Evolutionary conservation across 441 rosid genomes (phyloP), one percentile per base, ranked within the genome.

Genomic region (Aquilaria agallochum): DNA sequence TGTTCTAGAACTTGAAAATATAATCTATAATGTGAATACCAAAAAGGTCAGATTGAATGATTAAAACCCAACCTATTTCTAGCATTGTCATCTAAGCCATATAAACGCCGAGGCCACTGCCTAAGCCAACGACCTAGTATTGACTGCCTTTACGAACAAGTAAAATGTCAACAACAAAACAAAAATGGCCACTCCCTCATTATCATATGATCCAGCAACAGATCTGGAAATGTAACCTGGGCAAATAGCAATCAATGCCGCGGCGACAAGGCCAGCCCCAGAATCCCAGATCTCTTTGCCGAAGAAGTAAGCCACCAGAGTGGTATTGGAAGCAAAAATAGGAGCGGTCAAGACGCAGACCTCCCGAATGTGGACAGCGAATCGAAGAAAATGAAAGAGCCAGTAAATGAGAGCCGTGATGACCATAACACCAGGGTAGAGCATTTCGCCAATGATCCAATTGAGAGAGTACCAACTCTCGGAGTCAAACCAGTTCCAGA

Each of bases 391-490:
- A 3, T 82, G 67, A 2, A 94, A 66, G 3, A 75, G 53, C 88
- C 96, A 89, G 75, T 89, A 89, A 53, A 91, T 77, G 36, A 84
- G 2, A 0, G 94, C 99, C 9, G 96, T 97, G 31, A 97, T 94
- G 60, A 91, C 96, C 99, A 94, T 94, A 4, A 94, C 89, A 3
- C 99, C 96, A 0, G 99, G 99, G 59, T 94, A 94, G 31, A 91
- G 94, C 10, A 97, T 91, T 5, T 97, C 99, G 0, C 99, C 99
- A 31, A 94, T 80, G 67, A 94, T 94, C 9, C 97, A 81, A 3
- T 96, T 97, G 2, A 95, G 81, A 11, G 99, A 97, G 69, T 95
- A 95, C 98, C 99, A 95, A 57, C 90, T 83, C 80, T 95, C 99
- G 6, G 83, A 87, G 51, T 95, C 99, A 62, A 95, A 94, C 99